Evolutionary conservation across 208 protist genomes (phyloP), one percentile per base, ranked within the genome.

Genomic region (Acanthamoeba culbertsoni): DNA sequence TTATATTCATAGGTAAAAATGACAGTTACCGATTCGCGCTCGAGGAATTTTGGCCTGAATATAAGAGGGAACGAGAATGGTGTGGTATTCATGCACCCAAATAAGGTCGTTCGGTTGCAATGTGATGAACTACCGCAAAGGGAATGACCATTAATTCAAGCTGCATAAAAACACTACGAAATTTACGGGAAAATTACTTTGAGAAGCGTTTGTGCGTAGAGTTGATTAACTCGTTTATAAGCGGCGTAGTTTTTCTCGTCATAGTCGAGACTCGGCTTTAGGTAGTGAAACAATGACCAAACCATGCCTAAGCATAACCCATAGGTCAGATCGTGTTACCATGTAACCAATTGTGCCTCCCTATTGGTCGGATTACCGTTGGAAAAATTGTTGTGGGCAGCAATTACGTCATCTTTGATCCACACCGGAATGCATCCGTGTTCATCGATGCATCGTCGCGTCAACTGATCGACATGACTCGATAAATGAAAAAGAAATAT

Each of bases 21-120:
- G 26, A 31, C n/a, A n/a, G n/a, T n/a, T 45, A 75, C 65, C 96
- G 88, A 97, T 95, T 12, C 68, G 62, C 12, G 45, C 46, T 8
- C 48, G 53, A 14, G 75, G 75, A 31, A 86, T 35, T 45, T 86
- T 86, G 45, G 42, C 75, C n/a, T 51, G 45, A 18, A 86, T 45
- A 45, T 59, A 59, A 45, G 28, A 40, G 5, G 75, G 75, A 40
- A 86, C 75, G 0, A 86, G 33, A 20, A 59, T 59, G n/a, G 48
- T 59, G 42, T 86, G 75, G 75, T 86, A 86, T 23, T 86, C 75
- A 45, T 86, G 75, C 31, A 86, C 75, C 75, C 75, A 86, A 0
- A 86, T 59, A 26, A 86, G n/a, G 45, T 86, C 75, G 45, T 51
- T 59, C 2, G 75, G 75, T 31, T 86, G 45, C 45, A 86, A 31